phyloP scores from a whole-genome alignment of 371 early-diverging fungal species.

The Mortierella polycephala region DNA sequence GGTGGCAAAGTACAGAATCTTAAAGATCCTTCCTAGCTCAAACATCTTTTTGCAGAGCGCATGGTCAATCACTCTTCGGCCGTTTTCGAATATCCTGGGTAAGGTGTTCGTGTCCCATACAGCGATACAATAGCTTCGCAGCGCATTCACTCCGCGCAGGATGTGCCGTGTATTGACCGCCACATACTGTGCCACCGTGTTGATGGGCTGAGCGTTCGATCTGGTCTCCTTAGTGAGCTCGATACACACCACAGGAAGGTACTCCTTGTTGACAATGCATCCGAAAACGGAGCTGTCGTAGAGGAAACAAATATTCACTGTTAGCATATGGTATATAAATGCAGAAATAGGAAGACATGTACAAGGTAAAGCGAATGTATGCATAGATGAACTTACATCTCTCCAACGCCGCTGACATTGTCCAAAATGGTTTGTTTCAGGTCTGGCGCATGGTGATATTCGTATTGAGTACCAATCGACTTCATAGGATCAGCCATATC shows the following conservation, averaged over 20 bases:
- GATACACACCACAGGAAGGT: slow-evolving; percentile 42
- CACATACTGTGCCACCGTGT: slow-evolving; percentile 38
- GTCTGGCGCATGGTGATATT: slow-evolving; percentile 41
- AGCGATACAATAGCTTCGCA: slow-evolving; percentile 46
- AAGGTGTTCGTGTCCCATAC: slow-evolving; percentile 46
- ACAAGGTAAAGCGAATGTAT: not conserved
- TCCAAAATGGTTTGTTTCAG: slow-evolving; percentile 19
- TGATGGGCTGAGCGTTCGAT: slow-evolving; percentile 23
- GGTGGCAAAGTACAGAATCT: slow-evolving; percentile 50
- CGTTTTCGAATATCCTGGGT: slow-evolving; percentile 41
- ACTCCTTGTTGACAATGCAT: slow-evolving; percentile 44
- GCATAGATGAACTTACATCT: slow-evolving; percentile 21
- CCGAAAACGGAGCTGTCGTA: slow-evolving; percentile 36
- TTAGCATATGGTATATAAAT: too few relatives aligned
- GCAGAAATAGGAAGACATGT: not conserved
- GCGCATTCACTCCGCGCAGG: slow-evolving; percentile 28
- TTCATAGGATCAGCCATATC: slow-evolving; percentile 56
- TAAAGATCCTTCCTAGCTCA: slow-evolving; percentile 47
- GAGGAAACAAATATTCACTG: not conserved
- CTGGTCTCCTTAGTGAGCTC: slow-evolving; percentile 40
- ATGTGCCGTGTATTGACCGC: slow-evolving; percentile 27
- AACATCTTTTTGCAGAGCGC: slow-evolving; percentile 47
- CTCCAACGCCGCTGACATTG: slow-evolving; percentile 35
- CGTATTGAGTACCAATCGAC: slow-evolving; percentile 31
- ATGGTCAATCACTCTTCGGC: slow-evolving; percentile 41